phyloP scores from a whole-genome alignment of 2,329 filamentous ascomycete species.

The Ilyonectria mors-panacis region DNA sequence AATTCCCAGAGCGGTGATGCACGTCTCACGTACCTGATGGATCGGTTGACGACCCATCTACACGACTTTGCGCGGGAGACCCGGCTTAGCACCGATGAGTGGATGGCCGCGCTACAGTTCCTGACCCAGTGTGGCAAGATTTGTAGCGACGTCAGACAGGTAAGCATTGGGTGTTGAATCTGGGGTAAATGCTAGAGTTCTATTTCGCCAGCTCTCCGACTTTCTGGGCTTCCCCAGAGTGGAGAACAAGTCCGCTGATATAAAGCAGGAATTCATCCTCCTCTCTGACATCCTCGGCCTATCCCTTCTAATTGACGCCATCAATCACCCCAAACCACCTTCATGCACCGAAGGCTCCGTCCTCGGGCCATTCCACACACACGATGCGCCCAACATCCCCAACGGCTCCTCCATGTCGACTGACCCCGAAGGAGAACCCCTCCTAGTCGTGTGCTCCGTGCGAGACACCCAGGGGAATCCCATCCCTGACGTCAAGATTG shows the following conservation, averaged over 20 bases:
- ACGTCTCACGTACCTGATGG: constrained; percentile 77
- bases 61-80: constrained; percentile 85
- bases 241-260: neutral
- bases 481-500: constrained; percentile 74
- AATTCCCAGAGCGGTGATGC: constrained; percentile 76
- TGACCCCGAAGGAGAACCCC: constrained; percentile 75
- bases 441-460: constrained; percentile 77
- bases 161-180: neutral
- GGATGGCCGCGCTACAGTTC: constrained; percentile 79
- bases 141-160: constrained; percentile 69
- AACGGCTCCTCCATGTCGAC: constrained; percentile 73
- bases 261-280: constrained; percentile 77
- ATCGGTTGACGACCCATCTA: constrained; percentile 78
- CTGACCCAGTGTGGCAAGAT: constrained; percentile 78
- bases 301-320: constrained; percentile 81
- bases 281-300: constrained; percentile 84
- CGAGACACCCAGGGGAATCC: constrained; percentile 73
- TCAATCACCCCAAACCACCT: constrained; percentile 82
- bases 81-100: constrained; percentile 78
- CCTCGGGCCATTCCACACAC: constrained; percentile 83
- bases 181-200: neutral
- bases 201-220: neutral
- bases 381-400: constrained; percentile 71
- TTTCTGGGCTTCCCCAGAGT: neutral
- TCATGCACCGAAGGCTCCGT: constrained; percentile 80